phyloP scores from a whole-genome alignment of 1,139 yeast genomes.

The Saccharomycopsis hybrid region DNA sequence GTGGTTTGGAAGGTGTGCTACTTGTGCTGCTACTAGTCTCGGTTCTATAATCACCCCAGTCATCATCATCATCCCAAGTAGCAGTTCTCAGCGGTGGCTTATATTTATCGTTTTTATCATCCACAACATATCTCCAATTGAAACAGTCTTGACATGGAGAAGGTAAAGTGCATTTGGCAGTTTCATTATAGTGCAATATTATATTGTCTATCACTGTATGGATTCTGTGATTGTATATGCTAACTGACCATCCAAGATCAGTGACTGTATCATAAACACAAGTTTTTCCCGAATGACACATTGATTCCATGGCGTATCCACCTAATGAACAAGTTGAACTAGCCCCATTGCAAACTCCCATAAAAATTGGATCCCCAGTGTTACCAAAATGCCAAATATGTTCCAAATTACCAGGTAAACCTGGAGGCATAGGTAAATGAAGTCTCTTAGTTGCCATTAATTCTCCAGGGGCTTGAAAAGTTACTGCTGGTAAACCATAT shows the following conservation, averaged over 20 bases:
- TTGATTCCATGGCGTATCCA: slow-evolving; percentile 97
- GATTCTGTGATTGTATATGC: slow-evolving; percentile 80
- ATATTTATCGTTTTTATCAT: slow-evolving; percentile 21
- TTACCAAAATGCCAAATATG: slow-evolving; percentile 95
- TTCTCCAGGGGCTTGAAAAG: slow-evolving; percentile 95
- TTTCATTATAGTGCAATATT: slow-evolving; percentile 61
- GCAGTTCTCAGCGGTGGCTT: slow-evolving; percentile 20
- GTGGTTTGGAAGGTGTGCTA: slow-evolving; percentile 22
- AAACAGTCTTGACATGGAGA: slow-evolving; percentile 86
- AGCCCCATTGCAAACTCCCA: slow-evolving; percentile 97
- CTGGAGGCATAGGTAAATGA: slow-evolving; percentile 92
- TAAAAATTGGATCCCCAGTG: slow-evolving; percentile 93
- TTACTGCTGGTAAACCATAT: slow-evolving; percentile 81
- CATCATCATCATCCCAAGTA: no score
- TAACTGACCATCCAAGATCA: slow-evolving; percentile 90
- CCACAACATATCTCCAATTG: slow-evolving; percentile 75
- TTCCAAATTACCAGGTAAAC: slow-evolving; percentile 70
- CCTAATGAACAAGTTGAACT: slow-evolving; percentile 84
- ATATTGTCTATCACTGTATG: slow-evolving; percentile 88
- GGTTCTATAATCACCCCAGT: slow-evolving; percentile 6
- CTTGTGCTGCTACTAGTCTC: slow-evolving; percentile 21
- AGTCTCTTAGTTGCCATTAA: slow-evolving; percentile 72
- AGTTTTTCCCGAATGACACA: slow-evolving; percentile 85
- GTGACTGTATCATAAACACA: slow-evolving; percentile 88
- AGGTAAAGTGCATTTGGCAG: slow-evolving; percentile 68